Evolutionary conservation across 179 eudicot species (phyloP), one percentile per base, ranked within the genome.

Genomic region (Silene noctiflora): DNA sequence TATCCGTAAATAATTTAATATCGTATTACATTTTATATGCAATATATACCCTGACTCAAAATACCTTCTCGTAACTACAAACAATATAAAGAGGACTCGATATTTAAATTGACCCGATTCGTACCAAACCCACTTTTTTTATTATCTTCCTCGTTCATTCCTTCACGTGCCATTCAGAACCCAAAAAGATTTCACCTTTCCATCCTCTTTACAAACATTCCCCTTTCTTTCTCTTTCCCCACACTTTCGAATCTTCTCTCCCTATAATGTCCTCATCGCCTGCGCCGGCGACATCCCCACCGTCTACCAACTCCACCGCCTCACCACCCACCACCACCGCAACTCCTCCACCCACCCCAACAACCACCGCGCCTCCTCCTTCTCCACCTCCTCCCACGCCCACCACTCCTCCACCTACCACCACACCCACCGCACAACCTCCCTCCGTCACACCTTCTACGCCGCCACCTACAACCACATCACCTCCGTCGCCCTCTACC

Each of bases 271-370:
- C 53, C 27, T 69, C 74, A 0, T 33, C 39, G 42, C 42, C 22
- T 22, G 27, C 74, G 25, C 63, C 62, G 21, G 35, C 46, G 20
- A 5, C 75, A 4, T 55, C 75, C 0, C 61, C 74, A 6, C 61
- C 74, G 13, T 53, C 56, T 2, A 48, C 61, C 16, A 70, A 48
- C 42, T 22, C 74, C 74, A 76, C 80, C 51, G 13, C 83, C 9
- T 53, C 80, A 2, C 79, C 83, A 4, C 73, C 77, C 12, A 3
- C 75, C 19, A 2, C 77, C 12, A 6, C 79, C 7, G 25, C 77
- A 1, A 6, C 80, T 6, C 7, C 77, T 1, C 2, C 83, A 39
- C 10, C 67, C 72, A 19, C 29, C 81, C 62, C 81, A 2, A 16
- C 31, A 22, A 11, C 21, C 21, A 1, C 67, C 44, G 21, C 70